Evolutionary conservation across 2,329 filamentous ascomycete genomes (phyloP).

Genomic region (Botryotinia convoluta): DNA sequence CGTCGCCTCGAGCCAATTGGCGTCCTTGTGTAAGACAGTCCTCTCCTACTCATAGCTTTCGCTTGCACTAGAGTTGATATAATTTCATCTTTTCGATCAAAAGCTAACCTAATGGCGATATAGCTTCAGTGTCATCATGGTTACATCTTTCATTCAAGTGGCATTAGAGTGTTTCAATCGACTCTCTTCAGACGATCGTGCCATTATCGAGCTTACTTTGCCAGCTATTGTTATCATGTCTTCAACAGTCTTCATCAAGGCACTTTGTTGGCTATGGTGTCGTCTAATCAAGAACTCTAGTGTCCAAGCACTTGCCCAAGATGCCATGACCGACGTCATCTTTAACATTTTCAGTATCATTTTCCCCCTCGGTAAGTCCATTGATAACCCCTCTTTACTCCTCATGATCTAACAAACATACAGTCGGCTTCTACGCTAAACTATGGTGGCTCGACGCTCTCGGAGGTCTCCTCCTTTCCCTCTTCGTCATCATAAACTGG

Average conservation of each 20-base stretch:
- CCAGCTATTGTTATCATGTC: constrained; percentile 57
- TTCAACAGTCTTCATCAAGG: constrained; percentile 57
- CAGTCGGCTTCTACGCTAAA: constrained; percentile 54
- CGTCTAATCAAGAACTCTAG: constrained; percentile 60
- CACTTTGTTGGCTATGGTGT: constrained; percentile 59
- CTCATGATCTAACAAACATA: neutral
- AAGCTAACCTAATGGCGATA: neutral
- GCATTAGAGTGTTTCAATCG: constrained; percentile 59
- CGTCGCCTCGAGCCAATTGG: constrained; percentile 58
- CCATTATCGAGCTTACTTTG: constrained; percentile 49
- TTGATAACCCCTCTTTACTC: neutral
- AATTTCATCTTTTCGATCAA: neutral
- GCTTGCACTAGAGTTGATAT: neutral
- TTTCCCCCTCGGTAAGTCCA: constrained; percentile 49
- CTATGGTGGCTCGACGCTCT: constrained; percentile 66
- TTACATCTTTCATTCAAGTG: constrained; percentile 61
- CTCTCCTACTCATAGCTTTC: neutral
- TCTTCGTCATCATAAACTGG: constrained; percentile 71
- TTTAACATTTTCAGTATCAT: constrained; percentile 63
- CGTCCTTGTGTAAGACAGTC: constrained; percentile 49
- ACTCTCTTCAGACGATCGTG: constrained; percentile 49
- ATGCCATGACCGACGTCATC: constrained; percentile 62
- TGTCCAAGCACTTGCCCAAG: constrained; percentile 61
- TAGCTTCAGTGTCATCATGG: constrained; percentile 59
- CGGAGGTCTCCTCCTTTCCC: constrained; percentile 59